Base-by-base conservation (phyloP, 2,329 filamentous ascomycete species). In the Fusarium siculi region DNA sequence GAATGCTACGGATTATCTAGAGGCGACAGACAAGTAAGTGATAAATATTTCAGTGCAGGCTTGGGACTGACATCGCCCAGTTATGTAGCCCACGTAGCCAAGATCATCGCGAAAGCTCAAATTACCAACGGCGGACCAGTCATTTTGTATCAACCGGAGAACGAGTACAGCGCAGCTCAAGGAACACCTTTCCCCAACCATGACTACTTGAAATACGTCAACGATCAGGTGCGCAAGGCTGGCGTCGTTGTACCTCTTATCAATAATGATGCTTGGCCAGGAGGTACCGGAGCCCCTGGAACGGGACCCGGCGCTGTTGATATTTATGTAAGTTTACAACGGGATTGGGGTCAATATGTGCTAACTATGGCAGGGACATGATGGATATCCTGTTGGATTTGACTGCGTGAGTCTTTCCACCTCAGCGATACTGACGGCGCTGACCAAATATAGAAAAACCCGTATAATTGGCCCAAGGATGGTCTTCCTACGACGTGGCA, bases 81-180 rank as follows among this genome's bases (percentile, higher is more conserved):
- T 7, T 76, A 94, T 73, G 87, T 90, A 72, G 80, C 85, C 11
- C 85, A 89, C 14, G 87, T 95, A 54, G 88, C 88, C 32, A 85
- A 85, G 18, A 89, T 91, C 14, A 91, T 97, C 73, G 92, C 93
- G 8, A 89, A 90, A 61, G 90, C 89, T 1, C 93, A 96, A 76
- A 95, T 97, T 76, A 96, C 93, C 3, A 93, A 95, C 58, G 93
- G 93, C 1, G 94, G 94, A 0, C 93, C 93, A 0, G 87, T 97
- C 12, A 93, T 97, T 67, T 83, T 96, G 3, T 87, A 93, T 46
- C 94, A 97, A 79, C 91, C 93, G 0, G 94, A 97, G 79, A 97
- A 96, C 70, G 94, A 96, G 79, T 95, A 96, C 78, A 90, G 88
- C 2, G 81, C 84, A 23, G 85, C 85, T 3, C 81, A 83, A 8